Evolutionary conservation across 2,329 filamentous ascomycete species (phyloP), one percentile per base, ranked within the genome.

Genomic region (Penicillium sp.): DNA sequence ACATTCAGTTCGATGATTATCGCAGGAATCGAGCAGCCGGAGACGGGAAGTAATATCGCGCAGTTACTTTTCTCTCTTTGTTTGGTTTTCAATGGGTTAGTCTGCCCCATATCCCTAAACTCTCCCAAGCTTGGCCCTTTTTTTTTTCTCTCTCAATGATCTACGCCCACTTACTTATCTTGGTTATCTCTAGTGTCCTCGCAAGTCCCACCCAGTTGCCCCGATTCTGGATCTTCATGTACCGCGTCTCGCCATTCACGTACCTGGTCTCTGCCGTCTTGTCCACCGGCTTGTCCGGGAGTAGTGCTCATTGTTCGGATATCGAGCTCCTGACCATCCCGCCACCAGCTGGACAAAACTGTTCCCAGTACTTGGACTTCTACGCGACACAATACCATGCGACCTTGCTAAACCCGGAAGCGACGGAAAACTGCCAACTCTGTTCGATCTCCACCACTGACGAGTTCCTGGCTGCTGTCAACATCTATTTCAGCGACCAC

Each of bases 151-250:
- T 13, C 8, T 47, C 8, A 3, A 5, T 21, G n/a, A 29, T 33
- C n/a, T 48, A 35, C 46, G n/a, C 19, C 29, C 22, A 41, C 48
- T 49, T n/a, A 49, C 31, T 49, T 19, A n/a, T 16, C 3, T 35
- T 22, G 24, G 29, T 5, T 31, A 1, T 22, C 13, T 84, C 82
- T 64, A 75, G 73, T 69, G 73, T 76, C 55, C 70, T 76, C 59
- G 85, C 87, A 54, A 73, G 81, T 0, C 84, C 86, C 0, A 58
- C 68, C 3, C 76, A 80, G 1, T 79, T 91, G 2, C 88, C 88
- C 0, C 80, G 84, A 1, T 91, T 92, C 78, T 92, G 89, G 89
- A 85, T 86, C 63, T 91, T 90, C 77, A 90, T 91, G 88, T 90
- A 90, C 74, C 81, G 84, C 35, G 78, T 86, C 37, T 86, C 82